Evolutionary conservation across 495 filamentous ascomycete genomes (phyloP).

Genomic region (Cenococcum geophilum): DNA sequence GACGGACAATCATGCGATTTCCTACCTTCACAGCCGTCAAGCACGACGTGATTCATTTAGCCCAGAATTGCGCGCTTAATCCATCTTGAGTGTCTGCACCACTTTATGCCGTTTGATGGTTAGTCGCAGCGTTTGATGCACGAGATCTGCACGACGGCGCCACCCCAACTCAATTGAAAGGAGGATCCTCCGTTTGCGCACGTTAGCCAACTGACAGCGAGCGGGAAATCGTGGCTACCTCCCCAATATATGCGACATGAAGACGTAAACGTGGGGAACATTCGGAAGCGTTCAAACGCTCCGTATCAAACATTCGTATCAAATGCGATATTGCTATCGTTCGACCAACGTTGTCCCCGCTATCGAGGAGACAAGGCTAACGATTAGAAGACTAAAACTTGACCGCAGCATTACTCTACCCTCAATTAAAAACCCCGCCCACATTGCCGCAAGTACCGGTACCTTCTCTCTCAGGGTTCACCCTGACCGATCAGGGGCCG

Average conservation of each 20-base stretch:
- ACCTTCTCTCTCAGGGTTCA: background rate
- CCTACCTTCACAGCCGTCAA: slow-evolving; percentile 9
- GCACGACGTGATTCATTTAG: slow-evolving; percentile 25
- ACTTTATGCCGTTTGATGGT: slow-evolving; percentile 1
- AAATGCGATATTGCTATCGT: background rate
- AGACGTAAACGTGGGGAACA: background rate
- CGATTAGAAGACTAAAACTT: background rate
- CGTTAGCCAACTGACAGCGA: background rate
- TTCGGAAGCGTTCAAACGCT: background rate
- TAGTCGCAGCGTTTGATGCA: slow-evolving; percentile 4
- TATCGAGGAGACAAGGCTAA: background rate
- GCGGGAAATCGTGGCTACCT: background rate
- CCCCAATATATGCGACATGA: background rate
- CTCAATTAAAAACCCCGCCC: background rate
- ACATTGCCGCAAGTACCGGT: background rate
- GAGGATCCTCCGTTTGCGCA: background rate
- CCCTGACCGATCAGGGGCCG: background rate
- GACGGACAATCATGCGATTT: slow-evolving; percentile 5
- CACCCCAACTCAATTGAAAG: background rate
- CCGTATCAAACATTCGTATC: background rate
- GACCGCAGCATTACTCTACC: background rate
- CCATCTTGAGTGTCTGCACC: background rate
- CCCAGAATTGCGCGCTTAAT: slow-evolving; percentile 8
- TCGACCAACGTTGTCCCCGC: background rate
- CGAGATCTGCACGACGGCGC: background rate